Conservation (phyloP, 192 early-diverging fungal species). For the Umbelopsis vinacea region DNA sequence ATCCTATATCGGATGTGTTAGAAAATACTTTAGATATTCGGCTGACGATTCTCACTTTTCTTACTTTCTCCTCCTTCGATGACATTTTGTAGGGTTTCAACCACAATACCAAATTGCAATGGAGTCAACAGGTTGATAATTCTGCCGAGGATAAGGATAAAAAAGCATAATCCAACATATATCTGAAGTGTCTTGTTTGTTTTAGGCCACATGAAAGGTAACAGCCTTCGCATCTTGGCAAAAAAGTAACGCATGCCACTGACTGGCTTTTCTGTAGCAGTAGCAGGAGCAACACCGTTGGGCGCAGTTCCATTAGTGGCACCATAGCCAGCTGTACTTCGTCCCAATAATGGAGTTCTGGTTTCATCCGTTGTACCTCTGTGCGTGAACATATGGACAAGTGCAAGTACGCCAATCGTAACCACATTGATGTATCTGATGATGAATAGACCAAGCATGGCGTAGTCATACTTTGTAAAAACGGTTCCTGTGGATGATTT, state of each 20-base stretch:
- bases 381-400: slow-evolving; percentile 36
- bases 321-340: slow-evolving; percentile 24
- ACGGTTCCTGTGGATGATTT: slow-evolving; percentile 14
- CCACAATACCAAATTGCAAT: slow-evolving; percentile 80
- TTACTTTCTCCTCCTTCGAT: slow-evolving; percentile 15
- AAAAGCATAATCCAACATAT: slow-evolving; percentile 70
- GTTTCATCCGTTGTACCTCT: slow-evolving; percentile 28
- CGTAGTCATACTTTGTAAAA: slow-evolving; percentile 41
- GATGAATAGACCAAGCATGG: slow-evolving; percentile 48
- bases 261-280: slow-evolving; percentile 32
- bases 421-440: slow-evolving; percentile 48
- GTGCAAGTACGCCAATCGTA: slow-evolving; percentile 38
- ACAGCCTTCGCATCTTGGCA: slow-evolving; percentile 61
- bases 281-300: slow-evolving; percentile 25
- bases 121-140: slow-evolving; percentile 87
- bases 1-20: slow-evolving; percentile 42
- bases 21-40: not conserved
- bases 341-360: slow-evolving; percentile 32
- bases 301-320: slow-evolving; percentile 26
- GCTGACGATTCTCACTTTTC: not conserved
- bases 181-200: slow-evolving; percentile 63
- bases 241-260: slow-evolving; percentile 51
- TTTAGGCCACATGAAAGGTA: slow-evolving; percentile 88
- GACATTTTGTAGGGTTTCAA: slow-evolving; percentile 50
- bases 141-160: slow-evolving; percentile 64